phyloP scores from a whole-genome alignment of 2,329 filamentous ascomycete species.

The Parafenestella ontariensis region DNA sequence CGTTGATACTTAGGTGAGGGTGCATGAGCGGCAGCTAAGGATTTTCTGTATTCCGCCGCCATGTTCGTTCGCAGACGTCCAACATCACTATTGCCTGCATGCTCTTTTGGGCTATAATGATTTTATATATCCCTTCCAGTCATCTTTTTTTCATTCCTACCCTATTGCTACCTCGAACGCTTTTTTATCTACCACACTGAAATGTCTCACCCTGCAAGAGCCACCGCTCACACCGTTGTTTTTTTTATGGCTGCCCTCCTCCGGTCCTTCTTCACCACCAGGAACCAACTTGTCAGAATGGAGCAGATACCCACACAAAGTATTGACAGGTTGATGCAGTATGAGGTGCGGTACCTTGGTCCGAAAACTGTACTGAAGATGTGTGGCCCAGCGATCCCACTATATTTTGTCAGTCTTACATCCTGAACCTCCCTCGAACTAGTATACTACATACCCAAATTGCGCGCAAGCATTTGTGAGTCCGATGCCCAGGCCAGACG shows the following conservation, averaged over 20 bases:
- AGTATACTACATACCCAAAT: conserved; percentile 14
- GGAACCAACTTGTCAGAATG: conserved; percentile 21
- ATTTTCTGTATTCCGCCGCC: no score
- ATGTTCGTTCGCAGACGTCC: no score
- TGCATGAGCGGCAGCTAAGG: no score
- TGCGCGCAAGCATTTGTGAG: conserved; percentile 29
- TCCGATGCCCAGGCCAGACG: conserved; percentile 27
- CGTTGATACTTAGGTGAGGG: no score
- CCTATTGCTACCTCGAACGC: no score
- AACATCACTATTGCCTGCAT: no score
- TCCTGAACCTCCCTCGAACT: background rate
- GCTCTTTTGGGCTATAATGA: no score
- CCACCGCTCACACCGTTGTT: no score
- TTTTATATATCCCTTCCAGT: no score
- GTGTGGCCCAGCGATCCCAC: conserved; percentile 27
- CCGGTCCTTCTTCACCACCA: conserved; percentile 17
- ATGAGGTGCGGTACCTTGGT: conserved; percentile 25
- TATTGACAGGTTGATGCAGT: conserved; percentile 25
- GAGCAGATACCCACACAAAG: conserved; percentile 24
- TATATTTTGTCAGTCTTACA: conserved; percentile 3
- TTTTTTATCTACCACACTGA: no score
- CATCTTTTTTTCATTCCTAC: background rate
- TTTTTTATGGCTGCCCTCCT: conserved; percentile 3
- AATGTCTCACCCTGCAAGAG: no score
- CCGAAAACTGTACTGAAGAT: conserved; percentile 28